A percentile compares a stretch with the other conserved stretches of the same genome.
These are phyloP conservation scores for Petrea volubilis DNA, from an alignment of 257 asterid genomes.

Conservation along the genomic window DNA sequence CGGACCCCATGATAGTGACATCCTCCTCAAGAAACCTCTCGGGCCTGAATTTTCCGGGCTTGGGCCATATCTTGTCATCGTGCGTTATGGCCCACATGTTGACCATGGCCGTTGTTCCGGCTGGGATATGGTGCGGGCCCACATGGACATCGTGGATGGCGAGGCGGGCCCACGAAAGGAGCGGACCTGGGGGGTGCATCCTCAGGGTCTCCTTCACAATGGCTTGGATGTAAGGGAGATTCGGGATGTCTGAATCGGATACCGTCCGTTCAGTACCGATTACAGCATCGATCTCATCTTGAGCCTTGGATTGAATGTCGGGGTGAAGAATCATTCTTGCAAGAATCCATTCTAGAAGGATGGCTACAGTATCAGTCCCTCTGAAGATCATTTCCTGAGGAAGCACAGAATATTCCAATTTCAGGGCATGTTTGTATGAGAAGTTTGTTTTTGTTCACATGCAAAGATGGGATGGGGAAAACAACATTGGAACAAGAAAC, in stretches of 20 bases:
- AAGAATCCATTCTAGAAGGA: constrained; percentile 81
- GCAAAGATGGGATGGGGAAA: not conserved
- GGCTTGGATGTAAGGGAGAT: constrained; percentile 61
- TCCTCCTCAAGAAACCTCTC: constrained; percentile 63
- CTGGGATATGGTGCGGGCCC: constrained; percentile 58
- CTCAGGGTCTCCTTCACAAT: constrained; percentile 76
- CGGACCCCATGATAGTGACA: constrained; percentile 63
- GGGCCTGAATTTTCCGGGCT: constrained; percentile 51
- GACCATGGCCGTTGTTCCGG: constrained; percentile 86
- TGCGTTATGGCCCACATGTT: constrained; percentile 93
- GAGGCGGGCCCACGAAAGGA: constrained; percentile 86
- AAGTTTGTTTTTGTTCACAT: constrained; percentile 4
- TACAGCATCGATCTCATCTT: constrained; percentile 47
- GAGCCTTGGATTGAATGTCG: constrained; percentile 65
- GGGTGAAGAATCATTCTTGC: constrained; percentile 91
- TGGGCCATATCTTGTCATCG: constrained; percentile 53
- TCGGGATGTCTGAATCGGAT: constrained; percentile 53
- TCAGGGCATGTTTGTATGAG: constrained; percentile 7
- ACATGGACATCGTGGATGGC: constrained; percentile 60
- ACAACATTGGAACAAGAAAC: not conserved
- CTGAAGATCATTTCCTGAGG: constrained; percentile 83
- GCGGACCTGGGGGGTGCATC: constrained; percentile 85
- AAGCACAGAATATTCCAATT: constrained; percentile 19
- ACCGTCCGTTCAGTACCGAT: constrained; percentile 34
- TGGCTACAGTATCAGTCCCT: constrained; percentile 82